Evolutionary conservation across 1,139 yeast species (phyloP).

Genomic region (Debaryomyces nepalensis): DNA sequence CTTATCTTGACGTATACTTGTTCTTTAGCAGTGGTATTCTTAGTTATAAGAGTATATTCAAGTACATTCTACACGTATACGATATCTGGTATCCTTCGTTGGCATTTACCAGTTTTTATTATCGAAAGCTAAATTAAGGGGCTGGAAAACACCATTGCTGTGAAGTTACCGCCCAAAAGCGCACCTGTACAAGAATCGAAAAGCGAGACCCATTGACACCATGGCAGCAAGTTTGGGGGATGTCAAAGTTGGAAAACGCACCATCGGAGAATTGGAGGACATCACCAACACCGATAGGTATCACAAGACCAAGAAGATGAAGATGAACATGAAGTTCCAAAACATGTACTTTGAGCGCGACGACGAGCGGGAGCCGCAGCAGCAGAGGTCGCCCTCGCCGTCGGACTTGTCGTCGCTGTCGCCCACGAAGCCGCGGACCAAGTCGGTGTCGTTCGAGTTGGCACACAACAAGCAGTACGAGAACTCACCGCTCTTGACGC

Average conservation of each 20-base stretch:
- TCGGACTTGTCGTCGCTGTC: slow-evolving; percentile 23
- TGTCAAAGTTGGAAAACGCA: slow-evolving; percentile 31
- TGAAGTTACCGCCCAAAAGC: slow-evolving; percentile 10
- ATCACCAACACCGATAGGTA: slow-evolving; percentile 32
- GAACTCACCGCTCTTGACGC: slow-evolving; percentile 46
- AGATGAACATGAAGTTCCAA: slow-evolving; percentile 13
- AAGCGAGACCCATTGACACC: background rate
- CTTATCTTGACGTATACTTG: slow-evolving; percentile 8
- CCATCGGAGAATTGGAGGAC: slow-evolving; percentile 39
- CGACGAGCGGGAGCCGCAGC: slow-evolving; percentile 16
- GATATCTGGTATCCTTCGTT: slow-evolving; percentile 14
- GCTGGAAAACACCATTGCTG: slow-evolving; percentile 2
- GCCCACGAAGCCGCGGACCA: slow-evolving; percentile 23
- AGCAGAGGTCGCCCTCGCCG: slow-evolving; percentile 34
- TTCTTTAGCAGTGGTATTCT: slow-evolving; percentile 5
- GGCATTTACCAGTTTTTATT: slow-evolving; percentile 13
- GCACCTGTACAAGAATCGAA: slow-evolving; percentile 9
- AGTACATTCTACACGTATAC: slow-evolving; percentile 9
- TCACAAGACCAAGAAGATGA: slow-evolving; percentile 18
- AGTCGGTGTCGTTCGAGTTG: slow-evolving; percentile 33
- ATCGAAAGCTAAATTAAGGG: slow-evolving; percentile 2
- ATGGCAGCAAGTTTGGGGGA: slow-evolving; percentile 37
- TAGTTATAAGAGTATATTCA: slow-evolving; percentile 5
- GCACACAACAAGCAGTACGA: slow-evolving; percentile 31
- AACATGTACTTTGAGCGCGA: slow-evolving; percentile 15